These are phyloP conservation scores for Phaeosphaeriaceae sp. DNA, from an alignment of 2,329 filamentous ascomycete species.

Conservation along the genomic window DNA sequence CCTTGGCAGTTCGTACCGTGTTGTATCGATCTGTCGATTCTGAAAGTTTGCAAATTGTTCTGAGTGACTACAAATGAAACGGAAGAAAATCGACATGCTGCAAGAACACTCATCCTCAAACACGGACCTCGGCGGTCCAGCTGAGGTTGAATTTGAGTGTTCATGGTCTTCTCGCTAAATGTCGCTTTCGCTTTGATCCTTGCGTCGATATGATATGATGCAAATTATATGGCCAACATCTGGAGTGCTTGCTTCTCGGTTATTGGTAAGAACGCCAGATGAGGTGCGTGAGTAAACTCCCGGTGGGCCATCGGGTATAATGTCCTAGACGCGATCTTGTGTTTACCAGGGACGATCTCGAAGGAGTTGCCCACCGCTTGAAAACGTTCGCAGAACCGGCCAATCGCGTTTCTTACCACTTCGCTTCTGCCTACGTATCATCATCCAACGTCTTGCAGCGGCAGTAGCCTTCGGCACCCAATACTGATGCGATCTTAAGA, in stretches of 20 bases:
- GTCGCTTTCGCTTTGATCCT: constrained; percentile 17
- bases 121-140: constrained; percentile 3
- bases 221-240: not conserved
- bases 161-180: constrained; percentile 12
- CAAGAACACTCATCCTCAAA: constrained; percentile 1
- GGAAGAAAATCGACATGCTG: constrained; percentile 3
- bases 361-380: not conserved
- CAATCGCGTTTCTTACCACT: constrained; percentile 7
- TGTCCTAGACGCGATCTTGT: not conserved
- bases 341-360: not conserved
- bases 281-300: not conserved
- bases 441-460: constrained; percentile 22
- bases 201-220: constrained; percentile 14
- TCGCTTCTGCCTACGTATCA: constrained; percentile 12
- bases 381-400: constrained; percentile 2
- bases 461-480: constrained; percentile 17
- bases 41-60: constrained; percentile 8
- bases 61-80: constrained; percentile 1
- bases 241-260: not conserved
- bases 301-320: not conserved
- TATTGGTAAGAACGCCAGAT: not conserved
- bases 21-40: not conserved
- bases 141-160: constrained; percentile 17
- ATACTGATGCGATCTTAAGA: constrained; percentile 27
- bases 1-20: constrained; percentile 7